These are phyloP conservation scores for Apocynum venetum DNA, from an alignment of 257 asterid species.

Conservation along the genomic window DNA sequence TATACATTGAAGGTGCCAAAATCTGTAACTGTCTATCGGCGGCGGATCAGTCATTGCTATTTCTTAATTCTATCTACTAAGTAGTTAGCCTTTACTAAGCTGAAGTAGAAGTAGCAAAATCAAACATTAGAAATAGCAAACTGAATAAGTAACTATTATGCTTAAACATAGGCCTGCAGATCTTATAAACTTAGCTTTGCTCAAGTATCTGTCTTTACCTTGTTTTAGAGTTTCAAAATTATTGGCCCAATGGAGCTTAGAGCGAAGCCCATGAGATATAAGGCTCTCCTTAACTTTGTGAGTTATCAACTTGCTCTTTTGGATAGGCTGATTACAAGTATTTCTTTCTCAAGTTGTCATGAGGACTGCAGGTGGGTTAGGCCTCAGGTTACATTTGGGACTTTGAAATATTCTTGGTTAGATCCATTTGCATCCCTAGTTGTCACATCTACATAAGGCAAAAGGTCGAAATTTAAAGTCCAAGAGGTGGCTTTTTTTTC, in stretches of 20 bases:
- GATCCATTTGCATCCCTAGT: too few relatives aligned
- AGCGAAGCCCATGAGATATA: not conserved
- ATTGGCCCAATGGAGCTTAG: not conserved
- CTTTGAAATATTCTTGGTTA: not conserved
- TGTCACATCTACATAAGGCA: too few relatives aligned
- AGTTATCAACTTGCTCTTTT: not conserved
- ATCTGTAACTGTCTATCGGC: not conserved
- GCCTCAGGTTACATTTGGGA: not conserved
- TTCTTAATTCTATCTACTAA: not conserved
- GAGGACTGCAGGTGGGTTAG: not conserved
- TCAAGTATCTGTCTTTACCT: not conserved
- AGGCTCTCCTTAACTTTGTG: not conserved
- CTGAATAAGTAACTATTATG: not conserved
- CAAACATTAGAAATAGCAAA: not conserved
- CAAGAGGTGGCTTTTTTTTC: too few relatives aligned
- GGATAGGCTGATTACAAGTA: not conserved
- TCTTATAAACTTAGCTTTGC: not conserved
- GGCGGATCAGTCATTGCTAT: not conserved
- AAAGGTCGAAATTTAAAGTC: too few relatives aligned
- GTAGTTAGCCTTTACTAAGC: not conserved
- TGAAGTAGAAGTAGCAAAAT: not conserved
- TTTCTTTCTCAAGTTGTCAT: not conserved
- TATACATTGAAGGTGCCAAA: not conserved
- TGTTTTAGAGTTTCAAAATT: not conserved
- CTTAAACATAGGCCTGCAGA: not conserved